Evolutionary conservation across 345 rosid genomes (phyloP).

Genomic region (Punica granatum): DNA sequence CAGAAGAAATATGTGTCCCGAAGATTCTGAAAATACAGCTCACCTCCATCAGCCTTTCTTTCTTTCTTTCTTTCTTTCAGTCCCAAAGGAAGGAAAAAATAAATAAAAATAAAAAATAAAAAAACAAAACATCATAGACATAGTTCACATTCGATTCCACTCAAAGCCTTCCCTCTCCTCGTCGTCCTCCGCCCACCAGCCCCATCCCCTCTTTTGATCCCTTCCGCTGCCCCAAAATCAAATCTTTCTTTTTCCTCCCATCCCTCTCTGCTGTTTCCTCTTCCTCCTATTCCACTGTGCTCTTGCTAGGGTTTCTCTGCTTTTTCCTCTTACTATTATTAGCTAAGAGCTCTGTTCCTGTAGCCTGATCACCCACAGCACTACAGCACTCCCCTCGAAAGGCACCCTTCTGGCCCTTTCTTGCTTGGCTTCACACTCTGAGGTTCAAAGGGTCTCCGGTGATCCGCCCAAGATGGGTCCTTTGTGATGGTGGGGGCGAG

Average conservation of each 20-base stretch:
- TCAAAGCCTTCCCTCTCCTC: not conserved
- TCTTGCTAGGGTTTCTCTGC: not conserved
- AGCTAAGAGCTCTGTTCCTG: not conserved
- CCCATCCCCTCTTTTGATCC: not conserved
- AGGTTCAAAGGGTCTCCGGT: not conserved
- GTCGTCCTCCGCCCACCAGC: too few relatives aligned
- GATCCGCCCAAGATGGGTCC: not conserved
- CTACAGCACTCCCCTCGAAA: not conserved
- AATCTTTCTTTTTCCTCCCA: not conserved
- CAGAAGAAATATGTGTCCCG: not conserved
- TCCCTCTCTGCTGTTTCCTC: not conserved
- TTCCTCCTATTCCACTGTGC: not conserved
- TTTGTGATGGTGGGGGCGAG: not conserved
- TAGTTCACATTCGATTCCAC: constrained; percentile 2
- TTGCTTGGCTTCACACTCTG: not conserved
- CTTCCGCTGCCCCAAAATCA: constrained; percentile 3
- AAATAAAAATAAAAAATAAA: not conserved
- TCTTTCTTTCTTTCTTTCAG: not conserved
- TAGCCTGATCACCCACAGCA: not conserved
- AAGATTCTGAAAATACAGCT: not conserved
- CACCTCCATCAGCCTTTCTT: not conserved
- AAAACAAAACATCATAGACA: not conserved
- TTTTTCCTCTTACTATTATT: not conserved
- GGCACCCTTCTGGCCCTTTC: not conserved
- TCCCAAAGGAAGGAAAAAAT: not conserved